phyloP scores from a whole-genome alignment of 1,284 basidiomycete species.

The Naganishia sp. region DNA sequence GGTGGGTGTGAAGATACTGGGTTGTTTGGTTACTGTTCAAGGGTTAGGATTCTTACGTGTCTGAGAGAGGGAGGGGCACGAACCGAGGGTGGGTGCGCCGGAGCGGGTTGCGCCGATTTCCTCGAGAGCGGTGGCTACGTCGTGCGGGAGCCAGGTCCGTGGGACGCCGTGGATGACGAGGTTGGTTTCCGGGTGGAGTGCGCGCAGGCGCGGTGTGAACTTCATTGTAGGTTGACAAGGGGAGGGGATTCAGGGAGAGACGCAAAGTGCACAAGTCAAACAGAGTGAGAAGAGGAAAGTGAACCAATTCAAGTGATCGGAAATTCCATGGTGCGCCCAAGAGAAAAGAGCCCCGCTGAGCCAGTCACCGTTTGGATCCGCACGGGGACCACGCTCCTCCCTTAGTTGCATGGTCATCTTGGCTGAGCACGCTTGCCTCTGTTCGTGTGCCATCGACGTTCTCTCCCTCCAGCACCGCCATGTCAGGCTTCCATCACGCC shows the following conservation, averaged over 20 bases:
- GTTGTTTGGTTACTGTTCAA: slow-evolving; percentile 11
- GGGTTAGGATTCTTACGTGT: background rate
- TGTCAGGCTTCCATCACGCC: slow-evolving; percentile 1
- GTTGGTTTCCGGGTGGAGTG: background rate
- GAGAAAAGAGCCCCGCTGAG: background rate
- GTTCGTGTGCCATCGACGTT: background rate
- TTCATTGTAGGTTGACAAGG: background rate
- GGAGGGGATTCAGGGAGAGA: background rate
- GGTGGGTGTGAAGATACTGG: background rate
- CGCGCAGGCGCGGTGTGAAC: background rate
- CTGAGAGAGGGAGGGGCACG: background rate
- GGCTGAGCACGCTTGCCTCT: too few species aligned
- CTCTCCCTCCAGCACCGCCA: background rate
- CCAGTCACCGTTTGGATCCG: background rate
- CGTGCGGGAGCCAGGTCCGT: slow-evolving; percentile 6
- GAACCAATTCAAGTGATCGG: background rate
- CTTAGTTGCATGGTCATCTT: too few species aligned
- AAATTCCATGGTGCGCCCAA: background rate
- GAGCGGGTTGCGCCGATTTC: slow-evolving; percentile 11
- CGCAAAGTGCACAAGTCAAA: background rate
- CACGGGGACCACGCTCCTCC: too few species aligned
- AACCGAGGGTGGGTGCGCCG: slow-evolving; percentile 16
- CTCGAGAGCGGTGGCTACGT: slow-evolving; percentile 6
- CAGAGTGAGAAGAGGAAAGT: background rate
- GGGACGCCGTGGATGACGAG: slow-evolving; percentile 7